Base-by-base conservation (phyloP, 192 early-diverging fungal genomes). In the Backusella morwellensis region DNA sequence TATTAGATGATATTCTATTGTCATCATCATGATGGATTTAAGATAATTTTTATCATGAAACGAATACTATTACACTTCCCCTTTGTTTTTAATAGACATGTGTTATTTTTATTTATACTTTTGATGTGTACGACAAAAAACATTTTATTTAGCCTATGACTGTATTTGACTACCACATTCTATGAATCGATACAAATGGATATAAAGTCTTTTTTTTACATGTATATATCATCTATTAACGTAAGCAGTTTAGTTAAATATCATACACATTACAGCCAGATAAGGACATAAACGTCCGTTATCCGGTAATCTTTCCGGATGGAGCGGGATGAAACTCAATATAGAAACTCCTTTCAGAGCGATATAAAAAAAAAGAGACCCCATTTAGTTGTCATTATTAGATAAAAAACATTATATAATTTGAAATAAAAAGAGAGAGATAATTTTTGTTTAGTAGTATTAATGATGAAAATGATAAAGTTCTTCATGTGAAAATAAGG, bases 311-410 rank as follows among this genome's bases (percentile, higher is more conserved):
- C 52, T 56, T n/a, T 56, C 21, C 52, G 42, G 47, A 50, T 50
- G 47, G 17, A 50, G 47, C 56, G 56, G 21, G 21, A 12, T 26
- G 8, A 21, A 12, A 59, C 56, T 59, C 21, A 59, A 98, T 91
- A 15, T 82, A 81, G 35, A 95, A 78, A 0, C 63, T 26, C 6
- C 91, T 93, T 38, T 91, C 92, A 35, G 17, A 81, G 35, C 42
- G 23, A 26, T 68, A 34, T 36, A 15, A 14, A 44, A 44, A 44
- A 44, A 44, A 44, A 44, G 12, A 0, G 12, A 44, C 6, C 47
- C 47, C 47, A 50, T 50, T 0, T 50, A 5, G 47, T 50, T 50
- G 8, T 59, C 23, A 26, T 29, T 26, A 21, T 4, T 11, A 59
- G 21, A 8, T 26, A 59, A 26, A 21, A 26, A 59, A 9, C 9